Base-by-base conservation (phyloP, 352 stramenopile species). In the Pythium utonaiense region DNA sequence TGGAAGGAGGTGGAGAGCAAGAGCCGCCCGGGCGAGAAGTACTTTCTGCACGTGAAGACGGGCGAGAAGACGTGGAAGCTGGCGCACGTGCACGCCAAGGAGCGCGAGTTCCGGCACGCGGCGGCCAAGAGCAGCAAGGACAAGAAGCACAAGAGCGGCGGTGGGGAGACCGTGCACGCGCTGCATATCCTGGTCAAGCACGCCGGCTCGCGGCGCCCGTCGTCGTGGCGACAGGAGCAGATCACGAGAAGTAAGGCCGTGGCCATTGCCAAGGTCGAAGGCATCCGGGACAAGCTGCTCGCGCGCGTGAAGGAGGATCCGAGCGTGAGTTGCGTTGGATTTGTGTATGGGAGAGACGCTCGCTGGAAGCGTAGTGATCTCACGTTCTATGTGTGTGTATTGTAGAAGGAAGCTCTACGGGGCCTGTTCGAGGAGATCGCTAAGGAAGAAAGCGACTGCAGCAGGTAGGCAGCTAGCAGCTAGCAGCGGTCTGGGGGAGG, bases 151-250 rank as follows among this genome's bases (percentile, higher is more conserved):
- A 69, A 70, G 48, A 59, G 58, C 12, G 60, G 33, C 44, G 42
- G n/a, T n/a, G n/a, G 49, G 5, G 80, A 88, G 50, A 78, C 62
- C 28, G 75, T 90, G 49, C 60, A 90, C 67, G 81, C 81, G 55
- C 71, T 91, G 53, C 88, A 96, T 70, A 90, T 97, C 61, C 70
- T 97, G 51, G 83, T 95, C 44, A 96, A 97, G 67, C 89, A 97
- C 74, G 67, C 77, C 1, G 84, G 78, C 48, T 95, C 83, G 49
- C 77, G 86, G 28, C 77, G 82, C 33, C 86, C 87, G 49, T 92
- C 87, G 38, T 95, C 85, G 6, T 97, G 89, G 89, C 78, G 88
- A 59, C 85, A 96, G 67, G 83, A 95, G 52, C 77, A 64, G 28
- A 95, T 97, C 68, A 96, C 85, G 34, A 74, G 85, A 64, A 93